Evolutionary conservation across 2,329 filamentous ascomycete species (phyloP).

Genomic region (Cladosporium sphaerospermum): DNA sequence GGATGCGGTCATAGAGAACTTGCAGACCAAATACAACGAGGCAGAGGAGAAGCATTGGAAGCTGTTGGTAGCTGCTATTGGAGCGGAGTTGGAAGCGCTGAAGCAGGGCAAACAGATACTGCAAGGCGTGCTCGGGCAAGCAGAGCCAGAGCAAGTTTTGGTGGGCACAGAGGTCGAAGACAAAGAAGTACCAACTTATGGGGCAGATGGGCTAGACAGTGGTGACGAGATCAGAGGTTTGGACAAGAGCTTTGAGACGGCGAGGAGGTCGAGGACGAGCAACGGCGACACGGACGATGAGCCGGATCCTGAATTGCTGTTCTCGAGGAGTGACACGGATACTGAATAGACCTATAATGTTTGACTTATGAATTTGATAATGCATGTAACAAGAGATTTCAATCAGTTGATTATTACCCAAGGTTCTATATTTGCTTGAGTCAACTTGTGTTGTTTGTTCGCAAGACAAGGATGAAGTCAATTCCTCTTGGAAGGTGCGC

Average conservation of each 20-base stretch:
- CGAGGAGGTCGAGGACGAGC: conserved; percentile 15
- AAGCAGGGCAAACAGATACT: conserved; percentile 55
- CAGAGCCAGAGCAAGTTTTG: neutral
- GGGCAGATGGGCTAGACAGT: conserved; percentile 11
- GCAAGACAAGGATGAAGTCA: too few species aligned
- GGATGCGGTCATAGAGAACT: conserved; percentile 47
- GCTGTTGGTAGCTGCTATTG: conserved; percentile 66
- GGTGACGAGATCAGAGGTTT: conserved; percentile 25
- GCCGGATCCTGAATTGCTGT: conserved; percentile 44
- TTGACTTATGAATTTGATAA: too few species aligned
- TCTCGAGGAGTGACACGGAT: conserved; percentile 37
- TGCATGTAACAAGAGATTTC: too few species aligned
- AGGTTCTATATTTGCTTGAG: too few species aligned
- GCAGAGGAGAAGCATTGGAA: conserved; percentile 65
- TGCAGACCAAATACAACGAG: conserved; percentile 49
- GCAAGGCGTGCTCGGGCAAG: conserved; percentile 29
- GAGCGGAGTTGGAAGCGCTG: conserved; percentile 66
- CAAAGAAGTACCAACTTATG: neutral
- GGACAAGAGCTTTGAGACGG: conserved; percentile 29
- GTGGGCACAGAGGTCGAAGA: neutral
- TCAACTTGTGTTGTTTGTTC: too few species aligned
- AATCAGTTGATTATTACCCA: too few species aligned
- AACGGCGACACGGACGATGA: conserved; percentile 37
- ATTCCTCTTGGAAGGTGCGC: too few species aligned
- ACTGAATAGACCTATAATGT: neutral